Evolutionary conservation across 352 stramenopile genomes (phyloP), one percentile per base, ranked within the genome.

Genomic region (Pythium myriotylum): DNA sequence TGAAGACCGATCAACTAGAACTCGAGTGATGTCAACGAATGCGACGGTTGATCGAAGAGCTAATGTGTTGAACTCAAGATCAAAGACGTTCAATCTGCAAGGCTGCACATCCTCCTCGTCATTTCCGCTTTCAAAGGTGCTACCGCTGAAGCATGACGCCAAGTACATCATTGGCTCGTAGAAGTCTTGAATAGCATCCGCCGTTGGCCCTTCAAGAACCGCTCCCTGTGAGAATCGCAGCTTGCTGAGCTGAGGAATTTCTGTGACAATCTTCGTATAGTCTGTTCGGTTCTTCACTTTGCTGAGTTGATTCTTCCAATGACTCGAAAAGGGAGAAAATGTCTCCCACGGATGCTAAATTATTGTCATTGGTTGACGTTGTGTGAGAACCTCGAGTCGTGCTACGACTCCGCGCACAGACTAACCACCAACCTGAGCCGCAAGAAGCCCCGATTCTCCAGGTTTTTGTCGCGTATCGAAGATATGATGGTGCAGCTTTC

Each of bases 121-220:
- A 16, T 12, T 32, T 13, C 4, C 6, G 16, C 27, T 23, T 2
- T 2, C 16, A 9, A 4, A 2, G 12, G 26, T 46, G 10, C 41
- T 46, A 20, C 41, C 39, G 16, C 51, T 46, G 12, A 54, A 52
- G 39, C 33, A 70, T 16, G 66, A 70, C 22, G 84, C 84, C 16
- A 95, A 53, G 71, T 88, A 95, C 26, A 93, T 60, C 77, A 95
- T 91, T 3, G 86, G 86, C 49, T 95, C 77, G 55, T 90, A 95
- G n/a, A 90, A 42, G 33, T 89, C 73, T 1, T 74, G 37, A 9
- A 92, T 40, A 12, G 72, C 60, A 22, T 80, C 51, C 41, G 51
- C 20, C 17, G 56, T 42, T 41, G 74, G 77, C 6, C 80, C 47
- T 8, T 79, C 62, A 4, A 87, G 41, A 3, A 76, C 48, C 0